Evolutionary conservation across 1,139 yeast species (phyloP), one percentile per base, ranked within the genome.

Genomic region (Geotrichum klebahnii): DNA sequence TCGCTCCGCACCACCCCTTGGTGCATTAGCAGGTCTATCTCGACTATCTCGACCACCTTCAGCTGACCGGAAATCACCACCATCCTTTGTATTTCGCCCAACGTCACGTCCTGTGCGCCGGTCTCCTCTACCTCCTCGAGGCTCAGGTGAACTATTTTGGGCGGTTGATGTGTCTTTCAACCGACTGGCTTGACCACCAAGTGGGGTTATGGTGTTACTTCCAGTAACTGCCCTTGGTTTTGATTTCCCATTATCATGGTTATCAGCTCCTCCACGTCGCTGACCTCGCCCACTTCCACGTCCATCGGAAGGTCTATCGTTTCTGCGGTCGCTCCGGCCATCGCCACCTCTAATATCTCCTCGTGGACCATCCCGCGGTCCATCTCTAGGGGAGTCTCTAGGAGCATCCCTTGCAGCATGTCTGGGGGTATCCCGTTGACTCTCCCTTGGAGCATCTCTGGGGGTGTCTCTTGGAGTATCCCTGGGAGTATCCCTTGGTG

Each of bases 11-110:
- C 46, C 50, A 12, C 56, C 34, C 4, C 49, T 55, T 20, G 48
- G 40, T 26, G 47, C 54, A 39, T 52, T 42, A 16, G 44, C 53
- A 10, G 57, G 48, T 12, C 41, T 43, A 16, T 49, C 53, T 29
- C 56, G 48, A 12, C 44, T 47, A 31, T 37, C 51, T 29, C 56
- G 48, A 12, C 44, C 48, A 31, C 37, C 51, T 26, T 28, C 29
- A 14, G 36, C 32, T 20, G 32, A 23, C 5, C 20, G 8, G 12
- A 32, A 5, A 12, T 19, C 34, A n/a, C 23, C 12, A 22, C 24
- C 28, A 6, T 28, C 34, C 33, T 26, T 24, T 12, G 35, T 5
- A 8, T 39, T 33, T 14, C 35, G 34, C 9, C 33, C 26, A 29
- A 23, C 38, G n/a, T 43, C 38, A 12, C 41, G 34, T 12, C 41